Evolutionary conservation across 768 basidiomycete species (phyloP).

Genomic region (Mycena albidolilacea): DNA sequence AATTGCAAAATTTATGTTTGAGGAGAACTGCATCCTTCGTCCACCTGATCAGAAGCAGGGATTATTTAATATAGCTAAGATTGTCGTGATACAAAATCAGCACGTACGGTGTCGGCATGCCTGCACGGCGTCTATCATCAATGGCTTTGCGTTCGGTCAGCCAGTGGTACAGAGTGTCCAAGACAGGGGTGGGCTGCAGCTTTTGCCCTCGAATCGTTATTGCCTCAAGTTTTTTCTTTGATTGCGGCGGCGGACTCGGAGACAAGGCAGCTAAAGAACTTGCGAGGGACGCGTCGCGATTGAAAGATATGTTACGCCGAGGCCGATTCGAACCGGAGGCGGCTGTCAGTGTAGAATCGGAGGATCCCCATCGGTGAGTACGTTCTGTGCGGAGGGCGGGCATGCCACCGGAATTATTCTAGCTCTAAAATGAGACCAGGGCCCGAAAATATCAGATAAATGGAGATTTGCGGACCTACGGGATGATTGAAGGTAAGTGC

Average conservation of each 20-base stretch:
- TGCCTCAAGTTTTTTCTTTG: not conserved
- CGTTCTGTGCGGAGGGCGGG: constrained; percentile 12
- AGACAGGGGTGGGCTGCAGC: constrained; percentile 64
- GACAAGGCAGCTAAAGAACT: constrained; percentile 17
- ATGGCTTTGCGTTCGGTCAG: constrained; percentile 72
- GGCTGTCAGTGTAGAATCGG: not conserved
- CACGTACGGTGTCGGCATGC: constrained; percentile 67
- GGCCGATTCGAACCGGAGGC: constrained; percentile 1
- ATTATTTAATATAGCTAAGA: not conserved
- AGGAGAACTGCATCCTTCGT: constrained; percentile 73
- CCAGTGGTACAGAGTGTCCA: constrained; percentile 74
- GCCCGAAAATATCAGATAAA: too few species aligned
- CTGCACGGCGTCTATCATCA: constrained; percentile 67
- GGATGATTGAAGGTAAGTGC: not conserved
- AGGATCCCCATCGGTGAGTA: constrained; percentile 9
- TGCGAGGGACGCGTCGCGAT: constrained; percentile 23
- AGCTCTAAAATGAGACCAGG: not conserved
- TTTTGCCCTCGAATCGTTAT: constrained; percentile 45
- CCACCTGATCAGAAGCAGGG: constrained; percentile 63
- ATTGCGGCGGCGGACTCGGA: constrained; percentile 5
- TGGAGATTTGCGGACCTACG: not conserved
- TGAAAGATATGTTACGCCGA: not conserved
- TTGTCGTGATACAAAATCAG: constrained; percentile 1
- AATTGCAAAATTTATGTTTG: constrained; percentile 77
- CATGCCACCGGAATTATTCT: not conserved